Base-by-base conservation (phyloP, 768 basidiomycete species). In the Peribolospora kevripleyi region DNA sequence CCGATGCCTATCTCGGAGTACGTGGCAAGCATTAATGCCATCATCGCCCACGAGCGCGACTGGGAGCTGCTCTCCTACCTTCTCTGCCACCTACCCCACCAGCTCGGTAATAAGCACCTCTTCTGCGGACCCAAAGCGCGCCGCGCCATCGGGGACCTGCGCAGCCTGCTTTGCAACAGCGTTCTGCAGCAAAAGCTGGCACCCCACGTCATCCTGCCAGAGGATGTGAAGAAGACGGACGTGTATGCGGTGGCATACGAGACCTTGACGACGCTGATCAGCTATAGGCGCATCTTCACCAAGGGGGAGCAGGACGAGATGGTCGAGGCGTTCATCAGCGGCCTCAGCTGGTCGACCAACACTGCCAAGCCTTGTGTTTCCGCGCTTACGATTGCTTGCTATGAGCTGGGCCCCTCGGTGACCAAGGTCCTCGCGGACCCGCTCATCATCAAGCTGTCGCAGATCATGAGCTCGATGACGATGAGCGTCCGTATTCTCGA, bases 401-500 rank as follows among this genome's bases (percentile, higher is more conserved):
- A 84, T 64, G 93, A 97, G 65, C 68, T 97, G 10, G 81, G 79
- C 51, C 70, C 77, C 6, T 83, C 84, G 6, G 76, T 88, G 67
- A 84, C 80, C 38, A 82, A 81, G 59, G 77, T 73, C 61, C 71
- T 95, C 42, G 75, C 85, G 6, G 72, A 75, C 42, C 85, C 93
- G 53, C 71, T 97, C 55, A 25, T 25, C 25, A 81, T 82, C 61
- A 84, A 84, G 66, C 74, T 97, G 39, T 80, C 82, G 6, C 81
- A 84, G 65, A 91, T 97, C 68, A 90, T 95, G 80, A 85, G 85
- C 1, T 87, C 84, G 54, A 78, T 86, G 3, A 79, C 79, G 57
- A 82, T 95, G 75, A 82, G 87, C 5, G 82, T 90, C n/a, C 90
- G 97, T 65, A 90, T 97, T 65, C 77, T 97, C 56, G 84, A 84